Evolutionary conservation across 1,139 yeast genomes (phyloP).

Genomic region (Diutina neorugosa): DNA sequence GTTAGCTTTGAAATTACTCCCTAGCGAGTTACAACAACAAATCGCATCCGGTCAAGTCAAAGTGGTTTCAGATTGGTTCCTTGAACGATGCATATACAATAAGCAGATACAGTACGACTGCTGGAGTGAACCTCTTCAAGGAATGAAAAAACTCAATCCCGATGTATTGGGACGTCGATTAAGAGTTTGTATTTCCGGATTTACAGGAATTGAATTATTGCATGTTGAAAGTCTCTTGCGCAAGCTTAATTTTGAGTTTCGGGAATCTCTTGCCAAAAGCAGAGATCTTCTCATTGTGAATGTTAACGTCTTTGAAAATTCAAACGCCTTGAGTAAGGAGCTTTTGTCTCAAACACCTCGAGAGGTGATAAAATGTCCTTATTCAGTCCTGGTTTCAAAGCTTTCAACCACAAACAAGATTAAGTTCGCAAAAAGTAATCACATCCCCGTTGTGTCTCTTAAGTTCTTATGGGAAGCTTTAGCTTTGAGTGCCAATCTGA

Average conservation of each 20-base stretch:
- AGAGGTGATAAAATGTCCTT: not conserved
- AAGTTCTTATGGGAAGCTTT: not conserved
- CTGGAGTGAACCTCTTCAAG: conserved; percentile 61
- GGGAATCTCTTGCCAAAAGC: conserved; percentile 38
- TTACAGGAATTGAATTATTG: conserved; percentile 67
- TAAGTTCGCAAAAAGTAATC: not conserved
- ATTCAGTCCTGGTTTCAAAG: not conserved
- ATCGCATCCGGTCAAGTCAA: conserved; percentile 15
- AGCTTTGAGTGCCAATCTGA: not conserved
- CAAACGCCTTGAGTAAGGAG: not conserved
- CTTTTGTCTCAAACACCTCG: not conserved
- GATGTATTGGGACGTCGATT: conserved; percentile 11
- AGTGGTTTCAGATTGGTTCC: conserved; percentile 70
- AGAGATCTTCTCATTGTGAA: conserved; percentile 58
- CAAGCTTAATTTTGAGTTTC: conserved; percentile 37
- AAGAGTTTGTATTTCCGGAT: conserved; percentile 64
- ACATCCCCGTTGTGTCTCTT: not conserved
- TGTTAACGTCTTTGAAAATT: conserved; percentile 33
- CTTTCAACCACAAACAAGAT: conserved; percentile 1
- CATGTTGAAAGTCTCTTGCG: conserved; percentile 58
- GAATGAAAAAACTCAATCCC: conserved; percentile 15
- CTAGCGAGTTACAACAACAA: conserved; percentile 12
- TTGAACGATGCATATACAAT: conserved; percentile 68
- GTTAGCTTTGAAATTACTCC: conserved; percentile 16
- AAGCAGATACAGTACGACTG: conserved; percentile 40